Evolutionary conservation across 257 asterid genomes (phyloP).

Genomic region (Solanum virginianum): DNA sequence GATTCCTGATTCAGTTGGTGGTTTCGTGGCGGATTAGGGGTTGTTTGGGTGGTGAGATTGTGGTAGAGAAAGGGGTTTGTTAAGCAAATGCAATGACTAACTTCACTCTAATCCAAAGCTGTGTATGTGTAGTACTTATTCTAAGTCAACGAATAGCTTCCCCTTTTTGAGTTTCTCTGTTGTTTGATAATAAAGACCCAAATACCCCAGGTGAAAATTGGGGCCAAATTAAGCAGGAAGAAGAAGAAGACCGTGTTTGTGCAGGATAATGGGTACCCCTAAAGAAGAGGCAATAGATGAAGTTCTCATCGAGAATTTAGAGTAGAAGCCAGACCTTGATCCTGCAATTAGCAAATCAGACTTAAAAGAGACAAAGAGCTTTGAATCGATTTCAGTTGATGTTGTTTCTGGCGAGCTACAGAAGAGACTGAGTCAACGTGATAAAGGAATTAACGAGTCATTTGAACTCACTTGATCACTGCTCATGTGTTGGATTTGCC

Average conservation of each 20-base stretch:
- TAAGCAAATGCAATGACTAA: no score
- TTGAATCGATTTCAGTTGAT: not conserved
- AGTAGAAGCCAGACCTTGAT: not conserved
- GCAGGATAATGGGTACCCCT: constrained; percentile 17
- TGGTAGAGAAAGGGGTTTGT: no score
- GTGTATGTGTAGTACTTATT: constrained; percentile 11
- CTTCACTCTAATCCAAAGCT: no score
- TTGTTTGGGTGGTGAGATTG: no score
- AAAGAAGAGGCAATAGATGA: constrained; percentile 14
- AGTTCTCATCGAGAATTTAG: constrained; percentile 17
- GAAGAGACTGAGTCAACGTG: constrained; percentile 4
- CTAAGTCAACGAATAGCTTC: constrained; percentile 32
- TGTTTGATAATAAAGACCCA: not conserved
- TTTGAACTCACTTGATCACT: no score
- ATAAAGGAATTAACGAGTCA: not conserved
- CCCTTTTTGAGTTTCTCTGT: not conserved
- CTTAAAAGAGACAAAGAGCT: not conserved
- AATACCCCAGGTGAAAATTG: not conserved
- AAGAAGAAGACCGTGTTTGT: not conserved
- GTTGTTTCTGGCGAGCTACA: constrained; percentile 10
- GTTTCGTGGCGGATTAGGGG: no score
- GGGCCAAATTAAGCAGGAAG: not conserved
- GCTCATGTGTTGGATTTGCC: no score
- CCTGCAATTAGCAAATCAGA: constrained; percentile 14
- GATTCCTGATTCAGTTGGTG: no score